Evolutionary conservation across 768 basidiomycete species (phyloP), one percentile per base, ranked within the genome.

Genomic region (Cystofilobasidium capitatum): DNA sequence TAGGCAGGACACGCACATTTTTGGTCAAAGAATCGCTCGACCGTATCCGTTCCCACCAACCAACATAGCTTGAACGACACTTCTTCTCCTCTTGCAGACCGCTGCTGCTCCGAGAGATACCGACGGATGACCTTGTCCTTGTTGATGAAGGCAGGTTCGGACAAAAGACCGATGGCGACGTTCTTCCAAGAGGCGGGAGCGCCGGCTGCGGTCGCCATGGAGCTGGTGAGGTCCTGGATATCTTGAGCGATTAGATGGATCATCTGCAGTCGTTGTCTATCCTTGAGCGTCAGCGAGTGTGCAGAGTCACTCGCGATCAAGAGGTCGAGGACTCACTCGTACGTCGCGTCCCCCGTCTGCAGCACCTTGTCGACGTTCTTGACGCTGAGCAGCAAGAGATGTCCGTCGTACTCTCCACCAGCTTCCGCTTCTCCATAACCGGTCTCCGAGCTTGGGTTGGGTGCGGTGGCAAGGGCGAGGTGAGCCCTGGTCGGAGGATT

Each of bases 351-450:
- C n/a, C 62, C 58, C 16, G 31, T 40, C 39, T 42, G 22, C 9
- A 69, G 39, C 36, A n/a, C 26, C 62, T 69, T 69, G 31, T 69
- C 68, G 13, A 69, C 68, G 26, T 69, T 69, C 62, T 60, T 69
- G n/a, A 61, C 68, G 14, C 54, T 58, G 20, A 69, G 45, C 29
- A 69, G 36, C 33, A 69, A 33, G 20, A 69, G 35, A 36, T 55
- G 55, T 16, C 57, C 68, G 35, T 64, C 62, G 31, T 69, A 69
- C 26, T 64, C 68, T 49, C 17, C 68, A 8, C 10, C 54, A 22
- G 17, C 36, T 1, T n/a, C 59, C 24, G 26, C 45, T 29, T 39
- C 39, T 1, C 33, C 58, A 45, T 42, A 20, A 10, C 40, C 20
- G 10, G 40, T 42, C 36, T 51, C n/a, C 17, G 7, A 36, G n/a